Percentiles rank a stretch among this genome's conserved stretches.
Conservation (phyloP, 257 asterid species). For the Petunia axillaris region DNA sequence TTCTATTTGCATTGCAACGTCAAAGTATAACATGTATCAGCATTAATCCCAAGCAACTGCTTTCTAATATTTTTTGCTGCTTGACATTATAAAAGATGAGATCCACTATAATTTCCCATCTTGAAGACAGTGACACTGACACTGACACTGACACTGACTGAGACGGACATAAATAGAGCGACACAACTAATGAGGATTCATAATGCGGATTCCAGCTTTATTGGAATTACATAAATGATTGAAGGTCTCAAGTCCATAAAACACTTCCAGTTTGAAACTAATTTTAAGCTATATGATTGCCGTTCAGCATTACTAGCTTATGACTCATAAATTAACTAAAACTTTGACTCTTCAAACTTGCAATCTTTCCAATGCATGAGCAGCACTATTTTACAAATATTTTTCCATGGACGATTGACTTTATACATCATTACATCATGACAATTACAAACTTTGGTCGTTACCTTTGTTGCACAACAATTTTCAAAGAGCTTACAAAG, state of each 20-base stretch:
- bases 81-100: background rate
- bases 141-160: no score
- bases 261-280: no score
- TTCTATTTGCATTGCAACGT: background rate
- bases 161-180: no score
- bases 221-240: background rate
- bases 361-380: no score
- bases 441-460: slow-evolving; percentile 14
- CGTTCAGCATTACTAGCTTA: no score
- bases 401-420: no score
- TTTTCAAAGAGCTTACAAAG: background rate
- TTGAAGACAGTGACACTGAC: background rate
- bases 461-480: background rate
- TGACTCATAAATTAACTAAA: no score
- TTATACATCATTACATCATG: no score
- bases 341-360: no score
- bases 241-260: background rate
- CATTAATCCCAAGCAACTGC: background rate
- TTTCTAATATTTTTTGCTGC: background rate
- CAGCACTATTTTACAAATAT: no score
- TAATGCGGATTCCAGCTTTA: background rate
- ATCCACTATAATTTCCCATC: background rate
- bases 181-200: no score
- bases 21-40: background rate
- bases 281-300: no score